Evolutionary conservation across 768 basidiomycete genomes (phyloP).

Genomic region (Lentinula lateritia): DNA sequence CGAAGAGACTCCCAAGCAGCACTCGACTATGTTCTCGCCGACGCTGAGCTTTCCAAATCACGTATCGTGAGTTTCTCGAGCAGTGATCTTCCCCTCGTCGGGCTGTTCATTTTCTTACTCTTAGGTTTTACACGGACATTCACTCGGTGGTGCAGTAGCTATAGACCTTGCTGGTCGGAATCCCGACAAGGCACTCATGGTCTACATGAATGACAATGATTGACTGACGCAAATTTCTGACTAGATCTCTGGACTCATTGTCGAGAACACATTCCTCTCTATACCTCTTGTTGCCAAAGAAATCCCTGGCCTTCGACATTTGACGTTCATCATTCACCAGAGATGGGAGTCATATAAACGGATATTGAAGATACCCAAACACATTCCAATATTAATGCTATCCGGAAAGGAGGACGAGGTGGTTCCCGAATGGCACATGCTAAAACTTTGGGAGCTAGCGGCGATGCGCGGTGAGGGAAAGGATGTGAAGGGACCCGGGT

Average conservation of each 20-base stretch:
- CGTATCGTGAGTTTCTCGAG: conserved; percentile 48
- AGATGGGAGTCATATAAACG: conserved; percentile 80
- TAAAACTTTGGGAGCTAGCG: conserved; percentile 61
- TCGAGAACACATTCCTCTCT: conserved; percentile 93
- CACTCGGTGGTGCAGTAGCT: conserved; percentile 89
- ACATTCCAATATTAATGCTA: conserved; percentile 76
- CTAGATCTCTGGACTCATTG: conserved; percentile 50
- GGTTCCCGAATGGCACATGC: conserved; percentile 75
- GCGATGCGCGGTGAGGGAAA: conserved; percentile 46
- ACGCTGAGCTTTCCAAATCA: conserved; percentile 62
- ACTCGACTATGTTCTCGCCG: conserved; percentile 63
- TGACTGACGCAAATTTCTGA: background rate
- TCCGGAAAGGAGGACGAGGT: conserved; percentile 71
- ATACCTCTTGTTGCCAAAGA: conserved; percentile 79
- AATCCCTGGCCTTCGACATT: conserved; percentile 65
- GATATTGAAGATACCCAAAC: conserved; percentile 54
- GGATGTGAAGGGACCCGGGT: background rate
- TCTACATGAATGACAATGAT: background rate
- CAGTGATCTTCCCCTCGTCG: background rate
- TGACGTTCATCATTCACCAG: conserved; percentile 80
- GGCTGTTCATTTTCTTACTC: background rate
- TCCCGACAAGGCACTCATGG: conserved; percentile 49
- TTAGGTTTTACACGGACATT: conserved; percentile 77
- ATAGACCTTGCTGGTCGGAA: conserved; percentile 84
- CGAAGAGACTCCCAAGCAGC: conserved; percentile 81